Evolutionary conservation across 78 protist genomes (phyloP), one percentile per base, ranked within the genome.

Genomic region (Isochrysis galbana): DNA sequence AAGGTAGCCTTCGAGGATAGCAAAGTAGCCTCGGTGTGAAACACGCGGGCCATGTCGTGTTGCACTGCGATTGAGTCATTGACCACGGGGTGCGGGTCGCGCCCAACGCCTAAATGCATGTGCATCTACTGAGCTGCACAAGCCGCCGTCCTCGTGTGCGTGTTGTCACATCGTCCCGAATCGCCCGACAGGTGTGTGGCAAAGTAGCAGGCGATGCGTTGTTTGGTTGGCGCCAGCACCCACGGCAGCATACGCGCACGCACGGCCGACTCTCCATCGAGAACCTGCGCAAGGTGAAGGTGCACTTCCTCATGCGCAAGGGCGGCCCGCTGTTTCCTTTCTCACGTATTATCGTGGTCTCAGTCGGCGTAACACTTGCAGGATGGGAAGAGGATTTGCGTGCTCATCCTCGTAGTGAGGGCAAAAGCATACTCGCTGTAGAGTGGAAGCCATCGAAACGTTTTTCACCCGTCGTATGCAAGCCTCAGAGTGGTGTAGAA

Each of bases 241-340:
- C 92, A 0, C 88, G 92, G 45, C 92, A 90, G 87, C 92, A 90
- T 72, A 90, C 92, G 87, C 92, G 92, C 86, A 77, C 87, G 22
- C 92, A 90, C 88, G 92, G 92, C 55, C 91, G 91, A 3, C 87
- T 72, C 67, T 90, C 92, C 44, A 26, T 90, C 74, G 77, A 45
- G 29, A 47, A 29, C 48, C 74, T 90, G 74, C 86, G 92, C 22
- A 4, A 26, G 19, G 41, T 72, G 48, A 90, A 90, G 69, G 91
- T 29, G n/a, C 54, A 69, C 83, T 89, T 89, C 83, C 55, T 89
- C n/a, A 22, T 88, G 82, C 48, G 91, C 80, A 32, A 0, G 41
- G 67, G 47, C 7, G 87, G 69, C 21, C 51, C 72, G n/a, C 44
- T n/a, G 22, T 41, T n/a, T 19, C 39, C 10, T 19, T 4, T 23